Evolutionary conservation across 495 filamentous ascomycete genomes (phyloP).

Genomic region (Neurospora sp.): DNA sequence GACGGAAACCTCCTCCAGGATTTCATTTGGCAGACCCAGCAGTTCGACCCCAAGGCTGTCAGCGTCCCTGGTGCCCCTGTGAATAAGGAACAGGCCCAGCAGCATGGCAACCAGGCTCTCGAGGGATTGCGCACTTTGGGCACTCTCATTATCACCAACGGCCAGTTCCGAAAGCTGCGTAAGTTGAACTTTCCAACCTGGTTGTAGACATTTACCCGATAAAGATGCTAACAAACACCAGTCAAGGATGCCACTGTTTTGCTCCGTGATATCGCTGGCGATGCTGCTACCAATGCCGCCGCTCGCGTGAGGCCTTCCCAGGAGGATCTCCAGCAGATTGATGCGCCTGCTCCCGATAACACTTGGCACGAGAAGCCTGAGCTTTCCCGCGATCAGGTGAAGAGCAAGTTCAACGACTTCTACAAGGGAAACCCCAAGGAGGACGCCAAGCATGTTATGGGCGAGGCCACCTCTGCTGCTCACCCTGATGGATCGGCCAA

Average conservation of each 20-base stretch:
- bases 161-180: constrained; percentile 92
- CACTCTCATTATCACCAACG: constrained; percentile 85
- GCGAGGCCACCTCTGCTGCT: constrained; percentile 16
- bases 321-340: constrained; percentile 68
- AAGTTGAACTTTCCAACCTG: constrained; percentile 27
- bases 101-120: constrained; percentile 69
- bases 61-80: constrained; percentile 54
- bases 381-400: constrained; percentile 60
- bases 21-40: constrained; percentile 87
- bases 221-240: constrained; percentile 46
- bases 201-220: constrained; percentile 14
- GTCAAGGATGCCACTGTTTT: constrained; percentile 81
- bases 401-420: constrained; percentile 50
- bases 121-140: constrained; percentile 86
- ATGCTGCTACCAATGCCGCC: constrained; percentile 79
- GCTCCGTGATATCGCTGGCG: constrained; percentile 80
- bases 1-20: constrained; percentile 89
- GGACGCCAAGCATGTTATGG: constrained; percentile 34
- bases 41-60: constrained; percentile 54
- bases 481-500: constrained; percentile 18
- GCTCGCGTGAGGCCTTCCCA: constrained; percentile 65
- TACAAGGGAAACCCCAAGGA: constrained; percentile 46
- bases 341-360: constrained; percentile 77
- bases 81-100: constrained; percentile 62
- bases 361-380: constrained; percentile 88